A percentile compares a stretch with the other conserved stretches of the same genome.
phyloP scores from a whole-genome alignment of 306 rosid genomes.

The Cicer yamashitae region DNA sequence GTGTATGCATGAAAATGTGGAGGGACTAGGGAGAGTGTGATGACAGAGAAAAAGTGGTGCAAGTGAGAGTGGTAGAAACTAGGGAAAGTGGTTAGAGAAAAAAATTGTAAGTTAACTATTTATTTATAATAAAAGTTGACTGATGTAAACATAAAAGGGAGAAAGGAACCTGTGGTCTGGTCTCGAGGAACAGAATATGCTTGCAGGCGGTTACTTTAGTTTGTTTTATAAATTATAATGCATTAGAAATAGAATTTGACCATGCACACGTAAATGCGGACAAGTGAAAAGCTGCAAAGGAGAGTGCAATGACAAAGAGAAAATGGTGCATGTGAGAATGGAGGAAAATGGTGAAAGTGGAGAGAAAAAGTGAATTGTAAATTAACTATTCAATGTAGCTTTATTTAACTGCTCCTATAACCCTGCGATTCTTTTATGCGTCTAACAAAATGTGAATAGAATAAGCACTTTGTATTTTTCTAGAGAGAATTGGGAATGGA shows the following conservation, averaged over 20 bases:
- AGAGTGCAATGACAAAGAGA: slow-evolving; percentile 6
- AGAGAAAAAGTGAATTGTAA: slow-evolving; percentile 27
- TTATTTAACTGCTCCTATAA: slow-evolving; percentile 6
- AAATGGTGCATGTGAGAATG: slow-evolving; percentile 27
- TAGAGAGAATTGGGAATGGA: slow-evolving; percentile 19
- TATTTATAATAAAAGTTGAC: background rate
- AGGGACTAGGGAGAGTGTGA: background rate
- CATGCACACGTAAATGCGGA: slow-evolving; percentile 11
- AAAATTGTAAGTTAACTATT: slow-evolving; percentile 1
- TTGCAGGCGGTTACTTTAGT: slow-evolving; percentile 7
- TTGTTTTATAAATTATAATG: slow-evolving; percentile 25
- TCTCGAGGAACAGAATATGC: background rate
- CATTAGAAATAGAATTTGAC: slow-evolving; percentile 27
- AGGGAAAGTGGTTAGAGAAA: slow-evolving; percentile 15
- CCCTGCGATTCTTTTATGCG: background rate
- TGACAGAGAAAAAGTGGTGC: slow-evolving; percentile 20
- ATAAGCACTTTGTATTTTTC: background rate
- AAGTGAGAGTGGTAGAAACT: background rate
- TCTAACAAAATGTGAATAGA: slow-evolving; percentile 5
- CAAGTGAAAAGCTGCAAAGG: slow-evolving; percentile 22
- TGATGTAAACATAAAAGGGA: background rate
- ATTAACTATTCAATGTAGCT: slow-evolving; percentile 8
- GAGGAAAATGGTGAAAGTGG: slow-evolving; percentile 2
- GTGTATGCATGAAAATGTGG: slow-evolving; percentile 16
- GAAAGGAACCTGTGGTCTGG: slow-evolving; percentile 15